Evolutionary conservation across 2,329 filamentous ascomycete species (phyloP), one percentile per base, ranked within the genome.

Genomic region (Aspergillus fijiensis): DNA sequence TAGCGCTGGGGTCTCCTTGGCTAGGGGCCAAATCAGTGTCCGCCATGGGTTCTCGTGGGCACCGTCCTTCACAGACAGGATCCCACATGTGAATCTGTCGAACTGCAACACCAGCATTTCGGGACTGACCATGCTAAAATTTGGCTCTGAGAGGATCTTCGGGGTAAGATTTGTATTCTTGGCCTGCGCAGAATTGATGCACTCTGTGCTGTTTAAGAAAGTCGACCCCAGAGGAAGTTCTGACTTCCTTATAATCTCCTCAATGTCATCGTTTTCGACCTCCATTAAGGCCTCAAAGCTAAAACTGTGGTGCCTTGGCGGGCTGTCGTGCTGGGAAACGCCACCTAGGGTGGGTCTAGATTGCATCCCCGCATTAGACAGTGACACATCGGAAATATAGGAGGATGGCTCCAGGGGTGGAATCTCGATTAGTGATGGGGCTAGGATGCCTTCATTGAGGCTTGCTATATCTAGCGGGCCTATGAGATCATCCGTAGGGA

Each of bases 1-100:
- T 39, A 91, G 75, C 2, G 87, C 87, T 2, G 86, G 85, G 4
- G 84, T 88, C 51, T 86, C 81, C 65, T 80, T 81, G 3, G 87
- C 85, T 51, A 91, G 74, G 1, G 88, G 88, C 86, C 87, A 89
- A n/a, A 91, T 79, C 50, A 89, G 77, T 5, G 84, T 89, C 29
- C 87, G 82, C 88, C 88, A 91, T 2, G 88, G 88, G 68, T 90
- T 91, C 66, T 90, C 88, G 1, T 81, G 84, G 6, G 82, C 81
- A 0, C 87, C 88, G 71, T 90, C 87, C 69, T 89, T 90, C 55
- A 90, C 81, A 0, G 88, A 90, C 21, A 90, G 77, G 52, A 91
- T 88, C 3, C 87, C 87, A 69, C 88, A 90, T 0, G 88, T 90
- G 59, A 87, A 78, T 64, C 80, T 82, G 67, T 89, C 85, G 67